Base-by-base conservation (phyloP, 306 rosid species). In the Vigna mungo region DNA sequence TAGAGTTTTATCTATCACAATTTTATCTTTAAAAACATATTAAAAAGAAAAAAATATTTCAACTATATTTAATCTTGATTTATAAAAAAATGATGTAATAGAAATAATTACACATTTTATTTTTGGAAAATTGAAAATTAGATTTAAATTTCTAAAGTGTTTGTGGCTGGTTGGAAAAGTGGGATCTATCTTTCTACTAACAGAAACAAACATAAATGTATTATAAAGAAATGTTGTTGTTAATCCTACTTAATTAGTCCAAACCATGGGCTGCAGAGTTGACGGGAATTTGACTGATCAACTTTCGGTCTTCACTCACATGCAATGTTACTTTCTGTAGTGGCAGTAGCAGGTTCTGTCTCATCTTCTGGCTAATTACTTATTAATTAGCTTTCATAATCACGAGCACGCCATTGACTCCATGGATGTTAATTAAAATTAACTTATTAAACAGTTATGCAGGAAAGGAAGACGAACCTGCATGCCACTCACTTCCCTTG, bases 291-390 rank as follows among this genome's bases (percentile, higher is more conserved):
- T 67, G 82, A 80, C 83, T 83, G 60, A 18, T 56, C 54, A 18
- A 53, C 83, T 79, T 78, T 65, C 59, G 76, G 69, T 54, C 51
- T 74, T 52, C 18, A 20, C 27, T 51, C 83, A 63, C 87, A 71
- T 75, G 87, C 80, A 54, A 37, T 55, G 78, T 80, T 60, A 73
- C 71, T 70, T 82, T 53, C 78, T 62, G 68, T 58, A 54, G 58
- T 74, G 75, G 34, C 70, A 36, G 15, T 78, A 74, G 81, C 77
- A 72, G 61, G 9, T 21, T 73, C 55, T 67, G 72, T 56, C 69
- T 34, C 66, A 11, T 27, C 27, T 54, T 46, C 9, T 12, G 20
- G 34, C 18, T 32, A 62, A 17, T 44, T 74, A 30, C 37, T 34
- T 34, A 11, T 46, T 67, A 10, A 11, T 21, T 66, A 27, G 18